Evolutionary conservation across 176 grass and related monocot genomes (phyloP), one percentile per base, ranked within the genome.

Genomic region (Phragmites australis): DNA sequence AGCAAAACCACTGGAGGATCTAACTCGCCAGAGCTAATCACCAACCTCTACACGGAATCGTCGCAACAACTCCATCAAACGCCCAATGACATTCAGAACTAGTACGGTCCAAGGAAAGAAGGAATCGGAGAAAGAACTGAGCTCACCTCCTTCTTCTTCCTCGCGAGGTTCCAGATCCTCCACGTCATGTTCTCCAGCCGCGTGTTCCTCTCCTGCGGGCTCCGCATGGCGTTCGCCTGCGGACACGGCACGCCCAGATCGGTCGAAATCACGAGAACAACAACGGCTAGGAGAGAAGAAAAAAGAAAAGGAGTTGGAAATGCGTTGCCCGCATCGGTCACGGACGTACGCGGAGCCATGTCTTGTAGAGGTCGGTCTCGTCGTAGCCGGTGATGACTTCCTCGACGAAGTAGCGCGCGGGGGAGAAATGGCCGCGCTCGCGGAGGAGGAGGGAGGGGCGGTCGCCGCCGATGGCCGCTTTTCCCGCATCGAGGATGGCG

Each of bases 141-240:
- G 71, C 70, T 59, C 40, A 94, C 96, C 96, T 93, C 87, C 83
- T 95, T 95, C 92, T 98, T 98, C 90, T 99, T 99, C 74, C 96
- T 89, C 1, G 96, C 92, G 54, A 99, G 90, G 89, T 99, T 99
- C 96, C 92, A 98, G 86, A 98, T 95, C 86, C 96, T 93, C 96
- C 96, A 98, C 30, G 92, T 93, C 96, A 98, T 98, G 81, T 98
- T 98, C 81, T 98, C 96, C 43, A 98, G 90, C 56, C 96, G 85
- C 54, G 96, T 98, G 81, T 98, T 98, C 84, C 96, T 94, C 88
- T 98, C 96, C 89, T 98, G 96, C 68, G 96, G 92, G 25, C 94
- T 97, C 84, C 94, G 87, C 94, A 97, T 97, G 70, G 94, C 94
- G 70, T 93, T 93, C 18, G 94, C 94, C 94, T 97, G 79, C 5